These are phyloP conservation scores for Trichoderma breve DNA, from an alignment of 2,329 filamentous ascomycete genomes.

Conservation along the genomic window DNA sequence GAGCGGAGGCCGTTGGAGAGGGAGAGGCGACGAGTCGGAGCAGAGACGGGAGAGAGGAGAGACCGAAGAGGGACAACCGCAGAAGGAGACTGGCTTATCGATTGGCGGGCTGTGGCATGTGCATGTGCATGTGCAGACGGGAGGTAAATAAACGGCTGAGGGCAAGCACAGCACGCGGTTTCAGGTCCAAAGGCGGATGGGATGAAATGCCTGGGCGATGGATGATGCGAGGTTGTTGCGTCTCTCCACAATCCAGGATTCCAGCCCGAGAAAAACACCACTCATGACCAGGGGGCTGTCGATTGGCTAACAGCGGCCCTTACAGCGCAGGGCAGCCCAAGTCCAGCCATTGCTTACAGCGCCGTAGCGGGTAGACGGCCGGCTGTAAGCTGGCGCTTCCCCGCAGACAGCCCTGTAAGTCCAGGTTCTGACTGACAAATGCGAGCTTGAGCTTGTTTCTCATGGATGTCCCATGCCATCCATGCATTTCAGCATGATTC, in stretches of 20 bases:
- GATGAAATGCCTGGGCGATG: slow-evolving; percentile 9
- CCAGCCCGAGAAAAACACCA: not conserved
- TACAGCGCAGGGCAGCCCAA: not conserved
- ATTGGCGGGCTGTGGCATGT: not conserved
- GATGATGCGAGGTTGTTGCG: slow-evolving; percentile 9
- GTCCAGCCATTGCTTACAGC: not conserved
- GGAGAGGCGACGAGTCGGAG: not conserved
- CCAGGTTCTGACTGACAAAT: not conserved
- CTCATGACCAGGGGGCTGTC: not conserved
- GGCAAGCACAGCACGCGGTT: not conserved
- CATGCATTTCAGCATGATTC: not conserved
- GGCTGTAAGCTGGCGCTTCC: not conserved
- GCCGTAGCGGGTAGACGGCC: not conserved
- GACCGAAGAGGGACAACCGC: not conserved
- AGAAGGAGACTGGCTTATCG: not conserved
- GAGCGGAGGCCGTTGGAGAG: not conserved
- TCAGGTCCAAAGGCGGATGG: not conserved
- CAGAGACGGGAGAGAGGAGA: not conserved
- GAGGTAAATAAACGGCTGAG: not conserved
- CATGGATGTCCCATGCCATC: not conserved
- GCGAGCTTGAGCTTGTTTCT: not conserved
- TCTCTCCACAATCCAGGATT: not conserved
- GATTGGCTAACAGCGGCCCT: not conserved
- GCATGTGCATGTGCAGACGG: not conserved
- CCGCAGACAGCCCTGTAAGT: not conserved